These are phyloP conservation scores for Cynara cardunculus DNA, from an alignment of 129 eudicot genomes.

Conservation along the genomic window DNA sequence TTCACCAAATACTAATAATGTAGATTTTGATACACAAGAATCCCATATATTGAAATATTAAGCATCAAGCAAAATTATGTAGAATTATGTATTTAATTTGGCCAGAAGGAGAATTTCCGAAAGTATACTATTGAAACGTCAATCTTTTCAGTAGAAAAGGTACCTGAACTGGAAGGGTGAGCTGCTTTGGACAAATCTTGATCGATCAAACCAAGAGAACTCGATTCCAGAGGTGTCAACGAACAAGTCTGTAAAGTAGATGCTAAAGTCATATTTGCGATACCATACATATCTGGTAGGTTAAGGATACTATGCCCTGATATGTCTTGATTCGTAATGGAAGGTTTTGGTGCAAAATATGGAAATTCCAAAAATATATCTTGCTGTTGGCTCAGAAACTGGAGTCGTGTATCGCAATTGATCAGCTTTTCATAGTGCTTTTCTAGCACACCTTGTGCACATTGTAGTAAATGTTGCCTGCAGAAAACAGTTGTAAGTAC, in stretches of 20 bases:
- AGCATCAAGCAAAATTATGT: no score
- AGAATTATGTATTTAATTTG: neutral
- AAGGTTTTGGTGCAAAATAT: constrained; percentile 48
- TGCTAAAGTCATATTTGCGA: constrained; percentile 38
- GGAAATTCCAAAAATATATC: constrained; percentile 46
- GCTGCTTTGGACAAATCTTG: constrained; percentile 25
- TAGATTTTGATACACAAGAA: neutral
- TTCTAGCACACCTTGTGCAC: constrained; percentile 58
- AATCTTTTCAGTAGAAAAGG: neutral
- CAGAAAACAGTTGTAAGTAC: constrained; percentile 13
- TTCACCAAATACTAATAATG: neutral
- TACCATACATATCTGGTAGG: constrained; percentile 27
- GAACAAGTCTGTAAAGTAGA: constrained; percentile 24
- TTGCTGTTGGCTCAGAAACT: constrained; percentile 57
- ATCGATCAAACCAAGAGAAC: constrained; percentile 22
- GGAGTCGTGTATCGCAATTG: constrained; percentile 74
- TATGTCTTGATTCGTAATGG: constrained; percentile 30
- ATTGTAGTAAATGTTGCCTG: constrained; percentile 67
- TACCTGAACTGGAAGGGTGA: constrained; percentile 35
- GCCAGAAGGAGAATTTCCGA: neutral
- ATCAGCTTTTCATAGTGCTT: constrained; percentile 76
- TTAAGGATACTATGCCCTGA: constrained; percentile 20
- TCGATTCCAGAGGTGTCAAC: constrained; percentile 11
- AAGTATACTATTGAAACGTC: neutral
- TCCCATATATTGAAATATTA: neutral